Percentiles rank a stretch among this genome's conserved stretches.
Evolutionary conservation across 2,329 filamentous ascomycete genomes (phyloP).

Genomic region (Penicillium decumbens): DNA sequence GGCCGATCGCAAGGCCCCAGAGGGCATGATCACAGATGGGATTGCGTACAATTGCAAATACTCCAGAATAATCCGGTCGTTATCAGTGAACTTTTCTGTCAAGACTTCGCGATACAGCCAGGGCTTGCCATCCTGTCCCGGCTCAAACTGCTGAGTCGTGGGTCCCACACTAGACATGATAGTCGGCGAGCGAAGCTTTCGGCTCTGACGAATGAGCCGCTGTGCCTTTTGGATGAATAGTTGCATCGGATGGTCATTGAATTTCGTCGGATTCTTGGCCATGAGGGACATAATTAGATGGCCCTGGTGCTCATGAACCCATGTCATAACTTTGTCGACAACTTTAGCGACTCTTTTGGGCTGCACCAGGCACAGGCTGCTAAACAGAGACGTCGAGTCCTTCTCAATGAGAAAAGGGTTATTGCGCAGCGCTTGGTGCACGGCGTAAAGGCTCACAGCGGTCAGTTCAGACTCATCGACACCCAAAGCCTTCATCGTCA

Average conservation of each 20-base stretch:
- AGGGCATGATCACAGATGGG: conserved; percentile 37
- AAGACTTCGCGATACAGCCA: conserved; percentile 30
- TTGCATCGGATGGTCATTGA: conserved; percentile 38
- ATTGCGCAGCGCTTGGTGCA: conserved; percentile 32
- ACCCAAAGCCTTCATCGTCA: conserved; percentile 35
- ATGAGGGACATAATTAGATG: conserved; percentile 27
- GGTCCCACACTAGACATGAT: conserved; percentile 42
- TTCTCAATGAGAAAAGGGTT: conserved; percentile 34
- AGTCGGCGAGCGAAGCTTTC: conserved; percentile 41
- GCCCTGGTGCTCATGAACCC: conserved; percentile 52
- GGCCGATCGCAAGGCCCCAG: conserved; percentile 45
- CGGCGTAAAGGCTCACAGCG: conserved; percentile 31
- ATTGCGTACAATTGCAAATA: conserved; percentile 53
- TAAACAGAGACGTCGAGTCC: conserved; percentile 33
- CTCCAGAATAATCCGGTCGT: conserved; percentile 52
- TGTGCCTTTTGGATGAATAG: conserved; percentile 45
- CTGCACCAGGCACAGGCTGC: conserved; percentile 46
- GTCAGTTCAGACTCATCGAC: conserved; percentile 29
- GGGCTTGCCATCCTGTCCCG: conserved; percentile 26
- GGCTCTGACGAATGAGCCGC: conserved; percentile 40
- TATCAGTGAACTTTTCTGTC: conserved; percentile 43
- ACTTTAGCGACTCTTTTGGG: conserved; percentile 48
- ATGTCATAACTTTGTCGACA: conserved; percentile 50
- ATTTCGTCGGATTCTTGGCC: conserved; percentile 21
- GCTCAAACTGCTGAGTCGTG: conserved; percentile 29